These are phyloP conservation scores for Smittium culicis DNA, from an alignment of 371 early-diverging fungal genomes.

Conservation along the genomic window DNA sequence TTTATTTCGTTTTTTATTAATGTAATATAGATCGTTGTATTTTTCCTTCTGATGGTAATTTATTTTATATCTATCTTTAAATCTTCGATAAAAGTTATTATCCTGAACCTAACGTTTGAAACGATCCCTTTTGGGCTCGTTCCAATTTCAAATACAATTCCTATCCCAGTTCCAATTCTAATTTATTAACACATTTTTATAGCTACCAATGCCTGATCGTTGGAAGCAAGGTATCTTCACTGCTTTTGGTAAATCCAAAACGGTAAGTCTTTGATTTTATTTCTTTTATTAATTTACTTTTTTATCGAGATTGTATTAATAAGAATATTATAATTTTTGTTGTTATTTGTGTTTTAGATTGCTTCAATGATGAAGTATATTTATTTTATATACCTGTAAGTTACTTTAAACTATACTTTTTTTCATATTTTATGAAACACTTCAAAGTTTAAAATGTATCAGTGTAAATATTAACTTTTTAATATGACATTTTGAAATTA, in stretches of 20 bases:
- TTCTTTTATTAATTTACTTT: neutral
- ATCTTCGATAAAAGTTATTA: neutral
- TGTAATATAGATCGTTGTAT: conserved; percentile 10
- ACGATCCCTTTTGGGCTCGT: neutral
- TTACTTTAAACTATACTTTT: neutral
- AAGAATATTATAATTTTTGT: too few relatives aligned
- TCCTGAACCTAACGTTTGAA: neutral
- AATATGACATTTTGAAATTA: too few relatives aligned
- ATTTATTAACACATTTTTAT: neutral
- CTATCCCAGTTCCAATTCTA: neutral
- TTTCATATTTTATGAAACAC: neutral
- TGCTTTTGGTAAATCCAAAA: neutral
- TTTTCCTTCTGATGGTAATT: conserved; percentile 8
- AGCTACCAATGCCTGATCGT: conserved; percentile 9
- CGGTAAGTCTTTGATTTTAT: neutral
- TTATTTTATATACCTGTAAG: conserved; percentile 8
- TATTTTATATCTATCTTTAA: too few relatives aligned
- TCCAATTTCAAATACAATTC: neutral
- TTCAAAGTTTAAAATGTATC: neutral
- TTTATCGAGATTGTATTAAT: neutral
- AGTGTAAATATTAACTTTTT: too few relatives aligned
- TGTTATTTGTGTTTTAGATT: conserved; percentile 1
- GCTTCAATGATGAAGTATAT: conserved; percentile 1
- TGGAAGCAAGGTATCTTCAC: conserved; percentile 8
- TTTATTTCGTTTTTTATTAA: neutral